A percentile compares a stretch with the other conserved stretches of the same genome.
Evolutionary conservation across 768 basidiomycete species (phyloP).

Genomic region (Lanmaoa rubissima): DNA sequence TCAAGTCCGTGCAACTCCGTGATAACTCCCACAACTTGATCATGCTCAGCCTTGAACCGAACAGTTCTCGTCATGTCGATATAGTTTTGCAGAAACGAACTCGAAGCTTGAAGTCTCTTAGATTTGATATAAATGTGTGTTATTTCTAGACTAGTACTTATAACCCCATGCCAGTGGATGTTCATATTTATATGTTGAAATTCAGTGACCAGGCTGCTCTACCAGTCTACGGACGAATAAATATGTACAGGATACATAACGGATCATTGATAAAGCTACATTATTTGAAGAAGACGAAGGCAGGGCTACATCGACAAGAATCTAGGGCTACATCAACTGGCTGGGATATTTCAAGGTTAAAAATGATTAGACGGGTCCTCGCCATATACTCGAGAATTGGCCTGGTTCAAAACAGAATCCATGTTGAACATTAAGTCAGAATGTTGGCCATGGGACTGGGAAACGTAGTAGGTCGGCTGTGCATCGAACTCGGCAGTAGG

Average conservation of each 20-base stretch:
- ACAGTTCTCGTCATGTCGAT: not conserved
- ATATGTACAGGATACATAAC: not conserved
- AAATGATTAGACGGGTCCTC: not conserved
- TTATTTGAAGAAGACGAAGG: not conserved
- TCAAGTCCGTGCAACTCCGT: not conserved
- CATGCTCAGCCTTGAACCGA: too few relatives aligned
- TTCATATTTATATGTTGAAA: not conserved
- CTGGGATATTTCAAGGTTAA: not conserved
- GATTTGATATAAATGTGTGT: not conserved
- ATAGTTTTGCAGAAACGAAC: not conserved
- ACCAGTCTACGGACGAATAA: not conserved
- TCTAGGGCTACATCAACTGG: not conserved
- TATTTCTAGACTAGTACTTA: too few relatives aligned
- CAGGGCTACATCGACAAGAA: too few relatives aligned
- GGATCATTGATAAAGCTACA: slow-evolving; percentile 10
- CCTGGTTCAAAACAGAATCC: not conserved
- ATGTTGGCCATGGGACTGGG: slow-evolving; percentile 1
- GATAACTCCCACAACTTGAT: too few relatives aligned
- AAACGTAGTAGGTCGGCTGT: not conserved
- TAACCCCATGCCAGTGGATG: not conserved
- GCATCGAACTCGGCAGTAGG: not conserved
- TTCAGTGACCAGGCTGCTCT: not conserved
- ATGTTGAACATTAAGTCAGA: not conserved
- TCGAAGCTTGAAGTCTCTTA: not conserved
- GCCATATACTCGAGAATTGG: not conserved